These are phyloP conservation scores for Exsudoporus floridanus DNA, from an alignment of 1,284 basidiomycete genomes.

Conservation along the genomic window DNA sequence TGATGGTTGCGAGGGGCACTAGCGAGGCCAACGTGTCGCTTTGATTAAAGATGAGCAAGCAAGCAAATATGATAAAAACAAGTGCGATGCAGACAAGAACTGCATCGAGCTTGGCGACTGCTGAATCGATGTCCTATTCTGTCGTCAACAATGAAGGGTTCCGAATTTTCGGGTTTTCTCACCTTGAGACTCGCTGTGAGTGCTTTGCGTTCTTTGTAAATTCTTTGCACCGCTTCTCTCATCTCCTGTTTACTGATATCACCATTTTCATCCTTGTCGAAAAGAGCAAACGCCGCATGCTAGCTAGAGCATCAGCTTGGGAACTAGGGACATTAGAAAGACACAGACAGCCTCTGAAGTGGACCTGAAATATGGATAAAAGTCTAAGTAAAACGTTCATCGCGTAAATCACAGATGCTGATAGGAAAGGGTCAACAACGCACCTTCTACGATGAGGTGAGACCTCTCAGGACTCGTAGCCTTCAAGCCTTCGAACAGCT, in stretches of 20 bases:
- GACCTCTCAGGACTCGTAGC: slow-evolving; percentile 57
- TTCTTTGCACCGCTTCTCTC: slow-evolving; percentile 80
- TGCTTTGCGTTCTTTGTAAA: slow-evolving; percentile 77
- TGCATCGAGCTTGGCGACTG: slow-evolving; percentile 74
- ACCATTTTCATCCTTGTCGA: slow-evolving; percentile 83
- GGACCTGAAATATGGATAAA: slow-evolving; percentile 74
- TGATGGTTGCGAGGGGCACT: slow-evolving; percentile 78
- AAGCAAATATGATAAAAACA: slow-evolving; percentile 67
- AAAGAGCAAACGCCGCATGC: slow-evolving; percentile 72
- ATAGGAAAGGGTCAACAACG: slow-evolving; percentile 11
- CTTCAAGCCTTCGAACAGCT: slow-evolving; percentile 69
- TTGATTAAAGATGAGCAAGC: slow-evolving; percentile 77
- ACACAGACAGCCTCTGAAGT: slow-evolving; percentile 66
- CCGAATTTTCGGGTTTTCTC: slow-evolving; percentile 2
- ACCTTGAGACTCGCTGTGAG: slow-evolving; percentile 73
- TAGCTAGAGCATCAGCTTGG: slow-evolving; percentile 28
- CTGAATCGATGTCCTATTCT: slow-evolving; percentile 62
- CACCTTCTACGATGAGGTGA: slow-evolving; percentile 67
- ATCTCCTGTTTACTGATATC: slow-evolving; percentile 81
- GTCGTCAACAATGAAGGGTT: neutral
- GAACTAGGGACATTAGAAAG: neutral
- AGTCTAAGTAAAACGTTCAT: slow-evolving; percentile 45
- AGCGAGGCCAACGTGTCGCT: slow-evolving; percentile 71
- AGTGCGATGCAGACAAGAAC: slow-evolving; percentile 66
- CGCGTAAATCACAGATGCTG: neutral